These are phyloP conservation scores for Ambrosia hybrid DNA, from an alignment of 140 eudicot species.

Conservation along the genomic window DNA sequence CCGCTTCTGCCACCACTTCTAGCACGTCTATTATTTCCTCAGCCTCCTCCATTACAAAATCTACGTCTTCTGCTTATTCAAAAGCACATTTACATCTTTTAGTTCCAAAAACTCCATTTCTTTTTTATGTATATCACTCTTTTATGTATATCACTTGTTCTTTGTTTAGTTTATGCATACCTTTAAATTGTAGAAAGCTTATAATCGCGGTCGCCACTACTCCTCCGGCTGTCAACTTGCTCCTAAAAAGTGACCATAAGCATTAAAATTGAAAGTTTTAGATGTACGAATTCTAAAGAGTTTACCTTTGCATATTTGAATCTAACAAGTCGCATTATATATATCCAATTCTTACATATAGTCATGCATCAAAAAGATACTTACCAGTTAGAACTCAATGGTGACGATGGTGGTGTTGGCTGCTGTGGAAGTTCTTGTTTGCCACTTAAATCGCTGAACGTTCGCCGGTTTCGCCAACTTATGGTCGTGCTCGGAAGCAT, in stretches of 20 bases:
- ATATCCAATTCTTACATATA: background rate
- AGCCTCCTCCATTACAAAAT: constrained; percentile 31
- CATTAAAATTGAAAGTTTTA: background rate
- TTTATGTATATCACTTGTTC: no score
- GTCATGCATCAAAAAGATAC: background rate
- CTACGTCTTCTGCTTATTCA: constrained; percentile 37
- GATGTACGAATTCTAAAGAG: background rate
- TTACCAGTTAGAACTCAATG: constrained; percentile 21
- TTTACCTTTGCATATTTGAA: background rate
- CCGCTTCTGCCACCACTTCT: constrained; percentile 44
- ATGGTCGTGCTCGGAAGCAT: background rate
- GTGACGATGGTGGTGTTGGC: constrained; percentile 21
- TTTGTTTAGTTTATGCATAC: constrained; percentile 3
- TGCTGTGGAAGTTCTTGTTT: constrained; percentile 18
- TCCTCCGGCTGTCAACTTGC: constrained; percentile 33
- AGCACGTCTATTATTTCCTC: constrained; percentile 47
- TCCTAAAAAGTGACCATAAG: constrained; percentile 14
- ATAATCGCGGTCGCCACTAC: constrained; percentile 13
- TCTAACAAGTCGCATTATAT: background rate
- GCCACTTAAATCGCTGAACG: constrained; percentile 18
- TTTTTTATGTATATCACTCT: background rate
- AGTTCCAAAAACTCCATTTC: background rate
- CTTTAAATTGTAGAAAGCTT: constrained; percentile 37
- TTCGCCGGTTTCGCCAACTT: constrained; percentile 8
- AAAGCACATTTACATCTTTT: background rate